These are phyloP conservation scores for Lactarius indigo DNA, from an alignment of 768 basidiomycete species.

Conservation along the genomic window DNA sequence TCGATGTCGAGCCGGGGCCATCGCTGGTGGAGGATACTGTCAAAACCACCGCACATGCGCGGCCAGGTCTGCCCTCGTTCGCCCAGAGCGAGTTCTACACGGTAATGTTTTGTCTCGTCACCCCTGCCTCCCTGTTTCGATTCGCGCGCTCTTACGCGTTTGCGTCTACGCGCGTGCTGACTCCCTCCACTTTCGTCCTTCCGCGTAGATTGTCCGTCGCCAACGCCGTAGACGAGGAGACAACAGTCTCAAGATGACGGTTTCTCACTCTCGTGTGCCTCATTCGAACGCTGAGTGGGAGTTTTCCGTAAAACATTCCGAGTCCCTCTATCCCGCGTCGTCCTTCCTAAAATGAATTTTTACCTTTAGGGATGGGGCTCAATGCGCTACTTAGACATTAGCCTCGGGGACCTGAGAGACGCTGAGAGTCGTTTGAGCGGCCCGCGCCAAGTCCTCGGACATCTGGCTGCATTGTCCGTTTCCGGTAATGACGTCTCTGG, in stretches of 20 bases:
- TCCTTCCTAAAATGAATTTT: background rate
- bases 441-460: constrained; percentile 18
- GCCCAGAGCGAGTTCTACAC: constrained; percentile 23
- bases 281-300: constrained; percentile 22
- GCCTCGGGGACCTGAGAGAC: constrained; percentile 2
- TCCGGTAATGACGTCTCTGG: constrained; percentile 24
- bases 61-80: constrained; percentile 10
- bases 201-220: constrained; percentile 23
- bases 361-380: constrained; percentile 24
- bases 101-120: background rate
- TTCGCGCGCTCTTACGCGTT: background rate
- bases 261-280: constrained; percentile 18
- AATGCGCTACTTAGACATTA: constrained; percentile 24
- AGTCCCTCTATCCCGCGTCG: background rate
- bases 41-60: background rate
- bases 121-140: background rate
- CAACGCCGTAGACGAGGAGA: constrained; percentile 19
- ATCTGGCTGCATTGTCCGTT: constrained; percentile 21
- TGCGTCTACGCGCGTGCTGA: background rate
- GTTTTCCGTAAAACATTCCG: constrained; percentile 11
- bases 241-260: constrained; percentile 21
- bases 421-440: constrained; percentile 11
- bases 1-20: background rate
- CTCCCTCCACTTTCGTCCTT: background rate
- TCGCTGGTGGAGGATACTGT: background rate